Conservation (phyloP, 1,139 yeast genomes). For the Yamadazyma triangularis region DNA sequence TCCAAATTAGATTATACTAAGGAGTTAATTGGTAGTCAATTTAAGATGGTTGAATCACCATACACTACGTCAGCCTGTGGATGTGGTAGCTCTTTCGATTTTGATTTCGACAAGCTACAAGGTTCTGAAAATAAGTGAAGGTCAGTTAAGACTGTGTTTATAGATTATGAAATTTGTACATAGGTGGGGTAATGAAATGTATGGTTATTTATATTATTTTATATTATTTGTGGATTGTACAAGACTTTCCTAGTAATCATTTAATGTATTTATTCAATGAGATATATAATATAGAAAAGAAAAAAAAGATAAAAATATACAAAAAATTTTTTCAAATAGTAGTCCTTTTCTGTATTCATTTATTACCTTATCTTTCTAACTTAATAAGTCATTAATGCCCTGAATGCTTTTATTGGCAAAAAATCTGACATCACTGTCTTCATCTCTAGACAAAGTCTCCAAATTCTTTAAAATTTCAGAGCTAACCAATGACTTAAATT, state of each 20-base stretch:
- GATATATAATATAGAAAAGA: too few relatives aligned
- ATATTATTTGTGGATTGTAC: too few relatives aligned
- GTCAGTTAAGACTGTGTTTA: too few relatives aligned
- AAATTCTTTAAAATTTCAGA: conserved; percentile 60
- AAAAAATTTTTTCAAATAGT: too few relatives aligned
- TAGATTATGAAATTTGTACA: too few relatives aligned
- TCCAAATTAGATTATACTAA: conserved; percentile 86
- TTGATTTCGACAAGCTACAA: conserved; percentile 59
- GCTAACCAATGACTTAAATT: conserved; percentile 39
- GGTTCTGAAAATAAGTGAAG: too few relatives aligned
- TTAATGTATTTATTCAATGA: too few relatives aligned
- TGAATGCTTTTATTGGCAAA: conserved; percentile 60
- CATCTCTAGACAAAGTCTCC: conserved; percentile 62
- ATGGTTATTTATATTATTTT: too few relatives aligned
- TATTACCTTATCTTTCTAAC: background rate
- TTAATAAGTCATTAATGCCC: conserved; percentile 2
- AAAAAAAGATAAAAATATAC: too few relatives aligned
- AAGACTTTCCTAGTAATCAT: too few relatives aligned
- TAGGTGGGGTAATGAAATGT: too few relatives aligned
- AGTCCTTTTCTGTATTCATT: too few relatives aligned
- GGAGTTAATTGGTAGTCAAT: conserved; percentile 92
- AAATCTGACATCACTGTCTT: conserved; percentile 85
- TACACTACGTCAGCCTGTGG: conserved; percentile 92
- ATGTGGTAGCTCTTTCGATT: conserved; percentile 92
- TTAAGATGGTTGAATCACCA: conserved; percentile 87